Percentiles rank a stretch among this genome's conserved stretches.
These are phyloP conservation scores for Elaeis guineensis DNA, from an alignment of 176 grass and related monocot species.

Conservation along the genomic window DNA sequence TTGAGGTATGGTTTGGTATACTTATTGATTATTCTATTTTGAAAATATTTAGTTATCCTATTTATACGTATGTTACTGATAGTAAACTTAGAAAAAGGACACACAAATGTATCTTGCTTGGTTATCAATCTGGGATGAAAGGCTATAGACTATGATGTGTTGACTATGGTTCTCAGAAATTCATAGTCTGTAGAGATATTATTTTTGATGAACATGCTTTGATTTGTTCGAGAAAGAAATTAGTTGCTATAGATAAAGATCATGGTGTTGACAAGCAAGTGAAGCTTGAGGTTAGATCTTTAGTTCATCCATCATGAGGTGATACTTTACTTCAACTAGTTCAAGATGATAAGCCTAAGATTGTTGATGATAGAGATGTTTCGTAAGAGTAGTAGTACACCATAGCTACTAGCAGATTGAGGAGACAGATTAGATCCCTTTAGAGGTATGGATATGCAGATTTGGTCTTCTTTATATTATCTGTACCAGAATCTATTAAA, in stretches of 20 bases:
- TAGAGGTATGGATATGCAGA: not conserved
- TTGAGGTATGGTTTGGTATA: constrained; percentile 14
- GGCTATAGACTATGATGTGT: too few species aligned
- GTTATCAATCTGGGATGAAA: constrained; percentile 2
- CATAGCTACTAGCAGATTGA: not conserved
- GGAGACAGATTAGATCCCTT: not conserved
- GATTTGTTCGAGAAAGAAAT: not conserved
- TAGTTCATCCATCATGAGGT: too few species aligned
- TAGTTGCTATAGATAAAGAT: too few species aligned
- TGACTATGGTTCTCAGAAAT: not conserved
- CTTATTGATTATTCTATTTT: not conserved
- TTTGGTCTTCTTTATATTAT: not conserved
- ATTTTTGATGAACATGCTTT: not conserved
- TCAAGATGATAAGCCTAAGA: not conserved
- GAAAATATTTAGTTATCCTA: constrained; percentile 11
- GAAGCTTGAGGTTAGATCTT: not conserved
- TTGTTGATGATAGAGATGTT: too few species aligned
- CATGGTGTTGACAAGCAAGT: not conserved
- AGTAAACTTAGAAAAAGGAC: too few species aligned
- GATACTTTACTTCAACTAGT: not conserved
- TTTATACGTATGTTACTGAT: not conserved
- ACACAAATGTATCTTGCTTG: constrained; percentile 1
- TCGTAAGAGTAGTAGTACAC: not conserved
- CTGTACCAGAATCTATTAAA: not conserved
- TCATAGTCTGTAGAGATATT: not conserved